Percentiles rank a stretch among this genome's conserved stretches.
phyloP scores from a whole-genome alignment of 345 rosid genomes.

The Camelina neglecta region DNA sequence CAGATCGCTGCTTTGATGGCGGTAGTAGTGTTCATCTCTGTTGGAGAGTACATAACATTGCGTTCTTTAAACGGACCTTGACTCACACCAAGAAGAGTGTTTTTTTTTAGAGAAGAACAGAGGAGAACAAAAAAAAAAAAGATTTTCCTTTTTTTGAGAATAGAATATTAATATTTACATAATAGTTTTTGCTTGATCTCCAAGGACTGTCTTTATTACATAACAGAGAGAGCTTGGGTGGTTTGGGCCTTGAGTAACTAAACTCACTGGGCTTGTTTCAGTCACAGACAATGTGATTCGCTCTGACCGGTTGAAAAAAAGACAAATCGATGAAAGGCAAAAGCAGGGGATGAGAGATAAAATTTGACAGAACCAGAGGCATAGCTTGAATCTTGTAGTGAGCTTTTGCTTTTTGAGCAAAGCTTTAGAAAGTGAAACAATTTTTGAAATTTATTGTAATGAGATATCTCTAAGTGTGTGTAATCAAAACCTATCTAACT shows the following conservation, averaged over 20 bases:
- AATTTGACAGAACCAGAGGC: slow-evolving; percentile 1
- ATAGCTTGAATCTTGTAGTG: background rate
- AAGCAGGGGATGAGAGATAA: background rate
- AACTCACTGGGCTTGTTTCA: background rate
- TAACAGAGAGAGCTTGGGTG: background rate
- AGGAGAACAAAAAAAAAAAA: background rate
- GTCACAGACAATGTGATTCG: background rate
- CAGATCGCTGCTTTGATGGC: slow-evolving; percentile 46
- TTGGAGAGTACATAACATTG: slow-evolving; percentile 24
- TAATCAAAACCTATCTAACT: slow-evolving; percentile 34
- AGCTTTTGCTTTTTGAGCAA: slow-evolving; percentile 7
- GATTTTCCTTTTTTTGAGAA: background rate
- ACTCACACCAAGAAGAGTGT: background rate
- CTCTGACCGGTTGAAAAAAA: background rate
- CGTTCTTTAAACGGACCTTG: background rate
- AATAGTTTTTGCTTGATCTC: slow-evolving; percentile 19
- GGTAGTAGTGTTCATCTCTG: slow-evolving; percentile 41
- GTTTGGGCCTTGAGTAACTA: slow-evolving; percentile 1
- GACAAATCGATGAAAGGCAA: background rate
- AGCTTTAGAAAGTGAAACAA: background rate
- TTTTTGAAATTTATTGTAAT: slow-evolving; percentile 12
- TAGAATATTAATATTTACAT: slow-evolving; percentile 25
- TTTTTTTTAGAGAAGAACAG: background rate
- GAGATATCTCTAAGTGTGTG: slow-evolving; percentile 14
- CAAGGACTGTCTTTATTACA: slow-evolving; percentile 12